Evolutionary conservation across 169 alveolate species (phyloP).

Genomic region (Eimeria acervulina): DNA sequence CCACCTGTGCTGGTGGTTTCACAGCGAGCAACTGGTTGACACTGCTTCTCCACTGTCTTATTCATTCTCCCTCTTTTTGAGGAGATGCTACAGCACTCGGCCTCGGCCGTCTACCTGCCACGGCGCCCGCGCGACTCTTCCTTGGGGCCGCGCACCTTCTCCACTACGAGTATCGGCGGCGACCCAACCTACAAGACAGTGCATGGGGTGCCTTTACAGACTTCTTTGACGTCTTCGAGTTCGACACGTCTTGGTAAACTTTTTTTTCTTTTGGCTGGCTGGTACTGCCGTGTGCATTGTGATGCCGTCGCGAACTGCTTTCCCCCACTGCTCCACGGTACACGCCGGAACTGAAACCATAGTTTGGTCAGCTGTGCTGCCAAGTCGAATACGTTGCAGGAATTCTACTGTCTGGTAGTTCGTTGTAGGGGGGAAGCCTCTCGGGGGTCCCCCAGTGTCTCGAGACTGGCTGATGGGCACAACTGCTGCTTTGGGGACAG

Average conservation of each 20-base stretch:
- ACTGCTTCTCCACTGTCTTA: background rate
- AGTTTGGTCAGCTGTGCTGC: background rate
- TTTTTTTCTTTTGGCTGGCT: background rate
- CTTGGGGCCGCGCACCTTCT: conserved; percentile 63
- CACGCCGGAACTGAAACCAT: background rate
- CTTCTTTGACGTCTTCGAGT: background rate
- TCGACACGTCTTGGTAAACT: conserved; percentile 38
- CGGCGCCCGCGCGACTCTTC: conserved; percentile 59
- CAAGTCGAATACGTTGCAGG: background rate
- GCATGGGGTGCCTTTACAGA: background rate
- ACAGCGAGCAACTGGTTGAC: background rate
- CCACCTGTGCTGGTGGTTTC: background rate
- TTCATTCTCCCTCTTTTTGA: background rate
- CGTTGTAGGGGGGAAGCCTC: background rate
- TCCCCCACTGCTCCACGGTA: conserved; percentile 15
- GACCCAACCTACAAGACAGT: background rate
- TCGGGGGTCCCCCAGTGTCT: background rate
- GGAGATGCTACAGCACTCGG: conserved; percentile 56
- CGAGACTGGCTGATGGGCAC: background rate
- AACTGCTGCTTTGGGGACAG: background rate
- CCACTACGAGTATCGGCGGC: conserved; percentile 29
- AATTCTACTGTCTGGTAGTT: background rate
- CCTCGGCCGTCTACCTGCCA: conserved; percentile 71
- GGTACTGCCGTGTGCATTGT: background rate
- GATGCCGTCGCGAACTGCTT: background rate